A percentile compares a stretch with the other conserved stretches of the same genome.
Conservation (phyloP, 2,329 filamentous ascomycete species). For the Venturia asperata region DNA sequence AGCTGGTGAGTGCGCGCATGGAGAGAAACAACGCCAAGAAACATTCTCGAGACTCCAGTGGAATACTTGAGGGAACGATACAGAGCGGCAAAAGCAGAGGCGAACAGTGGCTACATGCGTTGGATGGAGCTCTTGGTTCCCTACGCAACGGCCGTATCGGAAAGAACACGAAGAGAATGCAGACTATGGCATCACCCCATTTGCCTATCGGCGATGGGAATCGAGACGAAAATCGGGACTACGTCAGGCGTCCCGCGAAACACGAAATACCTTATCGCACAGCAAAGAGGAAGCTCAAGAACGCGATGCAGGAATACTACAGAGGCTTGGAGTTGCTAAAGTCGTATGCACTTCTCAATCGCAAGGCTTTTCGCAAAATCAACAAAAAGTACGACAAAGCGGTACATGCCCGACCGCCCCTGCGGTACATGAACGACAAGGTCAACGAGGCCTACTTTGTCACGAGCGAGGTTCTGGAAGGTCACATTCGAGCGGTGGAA, state of each 20-base stretch:
- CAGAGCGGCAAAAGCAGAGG: conserved; percentile 21
- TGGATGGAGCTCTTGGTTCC: conserved; percentile 39
- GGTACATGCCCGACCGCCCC: conserved; percentile 66
- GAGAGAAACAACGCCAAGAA: conserved; percentile 30
- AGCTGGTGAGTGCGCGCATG: conserved; percentile 50
- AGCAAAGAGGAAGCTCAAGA: conserved; percentile 86
- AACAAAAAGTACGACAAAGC: conserved; percentile 99
- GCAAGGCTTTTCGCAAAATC: conserved; percentile 91
- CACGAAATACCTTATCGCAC: conserved; percentile 69
- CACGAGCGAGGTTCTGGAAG: conserved; percentile 75
- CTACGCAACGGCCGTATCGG: conserved; percentile 42
- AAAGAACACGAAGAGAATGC: conserved; percentile 46
- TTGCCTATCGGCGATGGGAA: neutral
- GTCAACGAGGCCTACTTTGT: conserved; percentile 90
- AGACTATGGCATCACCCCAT: conserved; percentile 31
- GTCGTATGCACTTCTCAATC: conserved; percentile 81
- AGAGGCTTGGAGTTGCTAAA: conserved; percentile 86
- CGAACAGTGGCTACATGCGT: conserved; percentile 30
- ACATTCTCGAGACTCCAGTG: conserved; percentile 9
- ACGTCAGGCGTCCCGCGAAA: conserved; percentile 32
- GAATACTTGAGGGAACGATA: conserved; percentile 25
- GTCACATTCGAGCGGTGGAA: conserved; percentile 72
- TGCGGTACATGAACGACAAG: conserved; percentile 82
- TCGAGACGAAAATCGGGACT: conserved; percentile 33
- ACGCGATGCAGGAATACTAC: conserved; percentile 89